These are phyloP conservation scores for Suillus subaureus DNA, from an alignment of 768 basidiomycete genomes.

Conservation along the genomic window DNA sequence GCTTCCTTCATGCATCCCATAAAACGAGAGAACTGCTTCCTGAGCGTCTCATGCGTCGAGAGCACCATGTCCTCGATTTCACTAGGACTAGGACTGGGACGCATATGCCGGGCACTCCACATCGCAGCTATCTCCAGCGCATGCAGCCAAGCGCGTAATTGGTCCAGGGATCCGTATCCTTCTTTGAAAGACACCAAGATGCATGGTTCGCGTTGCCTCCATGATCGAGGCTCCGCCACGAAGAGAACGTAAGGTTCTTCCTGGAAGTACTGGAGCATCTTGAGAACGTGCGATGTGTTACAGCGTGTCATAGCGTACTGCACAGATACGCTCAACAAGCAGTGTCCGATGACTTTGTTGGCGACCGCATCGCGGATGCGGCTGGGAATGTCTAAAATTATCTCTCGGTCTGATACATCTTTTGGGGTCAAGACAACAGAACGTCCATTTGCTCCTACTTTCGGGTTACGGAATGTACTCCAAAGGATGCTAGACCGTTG, in stretches of 20 bases:
- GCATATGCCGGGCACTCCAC: not conserved
- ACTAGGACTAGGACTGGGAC: slow-evolving; percentile 3
- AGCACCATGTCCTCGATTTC: slow-evolving; percentile 13
- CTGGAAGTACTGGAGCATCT: slow-evolving; percentile 42
- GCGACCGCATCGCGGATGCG: slow-evolving; percentile 40
- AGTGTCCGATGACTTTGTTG: slow-evolving; percentile 42
- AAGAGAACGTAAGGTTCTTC: slow-evolving; percentile 57
- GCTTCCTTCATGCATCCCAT: slow-evolving; percentile 20
- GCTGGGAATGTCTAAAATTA: slow-evolving; percentile 44
- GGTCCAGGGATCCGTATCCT: slow-evolving; percentile 47
- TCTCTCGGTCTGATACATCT: slow-evolving; percentile 44
- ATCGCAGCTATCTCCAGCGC: slow-evolving; percentile 21
- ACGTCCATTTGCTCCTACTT: slow-evolving; percentile 18
- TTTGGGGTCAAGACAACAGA: slow-evolving; percentile 34
- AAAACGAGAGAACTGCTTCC: slow-evolving; percentile 20
- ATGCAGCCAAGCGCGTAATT: slow-evolving; percentile 57
- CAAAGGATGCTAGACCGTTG: slow-evolving; percentile 60
- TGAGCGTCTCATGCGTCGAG: slow-evolving; percentile 17
- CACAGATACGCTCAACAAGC: slow-evolving; percentile 53
- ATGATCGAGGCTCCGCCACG: slow-evolving; percentile 30
- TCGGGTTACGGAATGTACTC: slow-evolving; percentile 27
- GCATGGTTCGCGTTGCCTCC: not conserved
- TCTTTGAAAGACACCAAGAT: slow-evolving; percentile 54
- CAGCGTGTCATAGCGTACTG: slow-evolving; percentile 22
- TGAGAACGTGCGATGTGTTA: slow-evolving; percentile 18